Base-by-base conservation (phyloP, 192 early-diverging fungal genomes). In the Coemansia sp. region DNA sequence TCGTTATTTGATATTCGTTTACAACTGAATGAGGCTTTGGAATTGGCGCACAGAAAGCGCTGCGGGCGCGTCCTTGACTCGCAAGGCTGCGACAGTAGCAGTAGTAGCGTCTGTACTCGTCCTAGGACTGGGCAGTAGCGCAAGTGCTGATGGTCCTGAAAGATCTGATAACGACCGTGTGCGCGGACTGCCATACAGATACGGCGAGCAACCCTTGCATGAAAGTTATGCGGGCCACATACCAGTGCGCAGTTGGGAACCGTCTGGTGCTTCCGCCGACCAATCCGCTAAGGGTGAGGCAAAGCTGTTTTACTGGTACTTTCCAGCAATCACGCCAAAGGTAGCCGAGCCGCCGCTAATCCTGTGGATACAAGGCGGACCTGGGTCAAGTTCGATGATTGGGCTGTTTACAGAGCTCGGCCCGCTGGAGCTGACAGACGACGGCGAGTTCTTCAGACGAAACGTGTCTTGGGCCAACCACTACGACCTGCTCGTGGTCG, bases 281-380 rank as follows among this genome's bases (percentile, higher is more conserved):
- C 15, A 52, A 17, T 33, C 65, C 20, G 63, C 63, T 53, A 82
- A 68, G 36, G 79, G 79, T 3, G 59, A 52, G 22, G 74, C 79
- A 61, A 71, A 67, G 38, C 67, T 82, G 65, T 89, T 87, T 54
- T 94, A 90, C 73, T 91, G 90, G 90, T 94, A 83, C 66, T 91
- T 94, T 61, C 92, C 92, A 0, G 87, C 89, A 10, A 82, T 88
- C 60, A 75, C 85, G 22, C 87, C 88, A 19, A 67, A 75, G 43
- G 68, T 79, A 9, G 75, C 75, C 45, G 67, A 84, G 38, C 87
- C 92, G 43, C 91, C 92, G 7, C 79, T 93, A 50, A 55, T 91
- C 23, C 65, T 93, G 75, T 84, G 92, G 92, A 73, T 93, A 14
- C 91, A 93, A 75, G 92, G 92, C 59, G 92, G 92, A 5, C 92